Evolutionary conservation across 306 rosid species (phyloP).

Genomic region (Sicyos baderoa): DNA sequence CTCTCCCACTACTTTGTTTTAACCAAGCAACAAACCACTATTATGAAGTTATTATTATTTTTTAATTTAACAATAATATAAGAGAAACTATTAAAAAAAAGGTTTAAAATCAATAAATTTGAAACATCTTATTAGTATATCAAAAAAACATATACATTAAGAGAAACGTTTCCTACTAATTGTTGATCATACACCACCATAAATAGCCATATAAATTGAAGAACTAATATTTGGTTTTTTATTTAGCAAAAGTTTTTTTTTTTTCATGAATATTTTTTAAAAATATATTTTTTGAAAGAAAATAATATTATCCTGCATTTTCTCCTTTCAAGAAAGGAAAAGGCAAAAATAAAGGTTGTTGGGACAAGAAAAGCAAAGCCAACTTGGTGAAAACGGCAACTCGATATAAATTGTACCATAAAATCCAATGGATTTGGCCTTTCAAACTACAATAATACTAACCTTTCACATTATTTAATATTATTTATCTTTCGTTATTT

Average conservation of each 20-base stretch:
- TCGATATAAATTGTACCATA: slow-evolving; percentile 2
- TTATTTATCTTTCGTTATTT: neutral
- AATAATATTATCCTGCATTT: neutral
- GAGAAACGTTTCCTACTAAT: neutral
- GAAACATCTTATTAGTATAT: too few species aligned
- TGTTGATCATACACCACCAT: neutral
- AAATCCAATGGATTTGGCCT: slow-evolving; percentile 17
- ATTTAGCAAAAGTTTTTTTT: too few species aligned
- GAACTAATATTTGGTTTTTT: neutral
- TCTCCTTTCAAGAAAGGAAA: neutral
- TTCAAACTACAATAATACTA: slow-evolving; percentile 2
- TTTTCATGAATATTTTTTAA: neutral
- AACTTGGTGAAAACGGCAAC: slow-evolving; percentile 20
- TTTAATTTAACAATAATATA: too few species aligned
- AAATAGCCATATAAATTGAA: too few species aligned
- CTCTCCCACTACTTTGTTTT: neutral
- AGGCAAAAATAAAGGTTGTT: neutral
- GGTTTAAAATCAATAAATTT: neutral
- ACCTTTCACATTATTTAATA: neutral
- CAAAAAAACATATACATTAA: neutral
- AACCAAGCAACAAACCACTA: neutral
- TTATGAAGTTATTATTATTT: neutral
- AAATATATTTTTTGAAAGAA: neutral
- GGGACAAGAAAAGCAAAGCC: slow-evolving; percentile 9
- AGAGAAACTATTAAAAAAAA: neutral